Evolutionary conservation across 257 asterid genomes (phyloP).

Genomic region (Cinchona pubescens): DNA sequence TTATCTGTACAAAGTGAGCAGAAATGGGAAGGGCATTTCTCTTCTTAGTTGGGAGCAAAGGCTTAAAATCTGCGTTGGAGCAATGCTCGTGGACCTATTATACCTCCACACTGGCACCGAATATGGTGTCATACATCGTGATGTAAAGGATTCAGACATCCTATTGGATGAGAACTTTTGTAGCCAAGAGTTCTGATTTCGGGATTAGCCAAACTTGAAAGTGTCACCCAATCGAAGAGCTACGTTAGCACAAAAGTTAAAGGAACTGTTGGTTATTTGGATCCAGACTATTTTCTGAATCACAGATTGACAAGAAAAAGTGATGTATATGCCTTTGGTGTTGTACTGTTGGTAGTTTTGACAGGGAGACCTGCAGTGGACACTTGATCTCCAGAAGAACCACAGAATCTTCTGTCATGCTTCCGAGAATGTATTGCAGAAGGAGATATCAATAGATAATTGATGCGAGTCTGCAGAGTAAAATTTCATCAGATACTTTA

Average conservation of each 20-base stretch:
- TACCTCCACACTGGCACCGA: slow-evolving; percentile 20
- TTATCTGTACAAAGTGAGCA: neutral
- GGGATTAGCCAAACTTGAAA: slow-evolving; percentile 13
- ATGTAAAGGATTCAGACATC: slow-evolving; percentile 19
- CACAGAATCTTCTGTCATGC: slow-evolving; percentile 3
- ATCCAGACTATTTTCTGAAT: slow-evolving; percentile 17
- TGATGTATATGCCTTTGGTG: slow-evolving; percentile 25
- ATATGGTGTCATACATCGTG: slow-evolving; percentile 18
- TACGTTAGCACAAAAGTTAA: slow-evolving; percentile 9
- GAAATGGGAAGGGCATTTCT: neutral
- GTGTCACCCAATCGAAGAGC: neutral
- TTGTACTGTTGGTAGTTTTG: slow-evolving; percentile 20
- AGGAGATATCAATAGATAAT: neutral
- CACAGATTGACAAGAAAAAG: slow-evolving; percentile 7
- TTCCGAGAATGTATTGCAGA: slow-evolving; percentile 6
- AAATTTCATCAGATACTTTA: neutral
- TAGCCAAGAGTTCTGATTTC: slow-evolving; percentile 15
- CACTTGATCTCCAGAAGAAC: slow-evolving; percentile 2
- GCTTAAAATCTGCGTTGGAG: slow-evolving; percentile 21
- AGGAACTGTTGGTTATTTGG: slow-evolving; percentile 14
- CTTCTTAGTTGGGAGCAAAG: slow-evolving; percentile 17
- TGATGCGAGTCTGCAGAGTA: neutral
- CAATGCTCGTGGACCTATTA: slow-evolving; percentile 22
- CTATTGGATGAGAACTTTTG: slow-evolving; percentile 3
- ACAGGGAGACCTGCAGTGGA: slow-evolving; percentile 15